These are phyloP conservation scores for Beauveria australis DNA, from an alignment of 2,329 filamentous ascomycete genomes.

Conservation along the genomic window DNA sequence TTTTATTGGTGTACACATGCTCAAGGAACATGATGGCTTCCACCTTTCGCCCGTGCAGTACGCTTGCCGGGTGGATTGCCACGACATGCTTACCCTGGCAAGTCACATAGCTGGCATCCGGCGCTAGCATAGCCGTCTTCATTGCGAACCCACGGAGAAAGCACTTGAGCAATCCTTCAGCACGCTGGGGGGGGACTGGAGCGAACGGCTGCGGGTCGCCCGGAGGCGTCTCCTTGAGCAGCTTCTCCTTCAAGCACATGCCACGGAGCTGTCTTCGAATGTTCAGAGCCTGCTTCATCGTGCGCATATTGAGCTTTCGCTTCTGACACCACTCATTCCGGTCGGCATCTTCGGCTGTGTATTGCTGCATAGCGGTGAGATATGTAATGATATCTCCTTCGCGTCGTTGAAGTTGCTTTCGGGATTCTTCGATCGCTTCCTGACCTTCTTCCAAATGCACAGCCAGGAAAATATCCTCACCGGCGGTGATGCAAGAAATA, in stretches of 20 bases:
- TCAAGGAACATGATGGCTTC: slow-evolving; percentile 63
- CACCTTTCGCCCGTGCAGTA: slow-evolving; percentile 53
- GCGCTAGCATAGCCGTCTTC: slow-evolving; percentile 52
- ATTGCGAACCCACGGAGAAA: slow-evolving; percentile 54
- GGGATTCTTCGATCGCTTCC: slow-evolving; percentile 44
- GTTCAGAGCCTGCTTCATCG: slow-evolving; percentile 54
- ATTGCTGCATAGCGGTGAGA: slow-evolving; percentile 54
- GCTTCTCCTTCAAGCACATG: slow-evolving; percentile 43
- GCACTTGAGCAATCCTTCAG: slow-evolving; percentile 47
- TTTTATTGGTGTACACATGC: slow-evolving; percentile 58
- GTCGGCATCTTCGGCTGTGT: slow-evolving; percentile 47
- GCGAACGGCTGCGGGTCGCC: slow-evolving; percentile 49
- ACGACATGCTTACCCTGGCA: slow-evolving; percentile 52
- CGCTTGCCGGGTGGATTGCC: slow-evolving; percentile 54
- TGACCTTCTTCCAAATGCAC: slow-evolving; percentile 48
- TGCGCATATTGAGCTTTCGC: slow-evolving; percentile 48
- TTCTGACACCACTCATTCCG: slow-evolving; percentile 50
- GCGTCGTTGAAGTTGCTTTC: slow-evolving; percentile 50
- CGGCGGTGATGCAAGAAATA: slow-evolving; percentile 55
- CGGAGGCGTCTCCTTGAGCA: slow-evolving; percentile 37
- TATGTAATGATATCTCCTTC: slow-evolving; percentile 60
- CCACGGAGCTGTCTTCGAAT: slow-evolving; percentile 54
- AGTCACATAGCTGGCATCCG: slow-evolving; percentile 54
- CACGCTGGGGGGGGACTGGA: slow-evolving; percentile 45
- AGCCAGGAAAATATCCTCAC: slow-evolving; percentile 55